Evolutionary conservation across 1,139 yeast genomes (phyloP).

Genomic region (Diutina scorzettiae): DNA sequence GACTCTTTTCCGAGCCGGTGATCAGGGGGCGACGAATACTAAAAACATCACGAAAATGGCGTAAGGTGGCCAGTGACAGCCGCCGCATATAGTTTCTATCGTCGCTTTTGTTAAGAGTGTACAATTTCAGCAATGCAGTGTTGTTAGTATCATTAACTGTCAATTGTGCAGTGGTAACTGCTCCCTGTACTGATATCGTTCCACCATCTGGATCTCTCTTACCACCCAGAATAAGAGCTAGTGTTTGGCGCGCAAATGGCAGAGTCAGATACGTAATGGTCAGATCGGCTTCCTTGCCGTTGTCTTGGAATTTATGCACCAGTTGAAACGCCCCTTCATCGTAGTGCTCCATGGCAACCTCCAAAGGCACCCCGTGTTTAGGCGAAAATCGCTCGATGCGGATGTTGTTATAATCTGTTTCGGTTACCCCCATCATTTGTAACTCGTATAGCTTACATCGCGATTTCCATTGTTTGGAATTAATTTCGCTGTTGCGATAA

Average conservation of each 20-base stretch:
- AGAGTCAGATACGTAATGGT: background rate
- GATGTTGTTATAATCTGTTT: conserved; percentile 63
- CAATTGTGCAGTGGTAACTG: background rate
- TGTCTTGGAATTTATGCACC: background rate
- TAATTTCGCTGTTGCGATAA: conserved; percentile 27
- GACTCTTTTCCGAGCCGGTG: no score
- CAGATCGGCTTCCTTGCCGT: no score
- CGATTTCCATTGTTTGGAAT: conserved; percentile 69
- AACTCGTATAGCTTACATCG: conserved; percentile 86
- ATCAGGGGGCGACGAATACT: no score
- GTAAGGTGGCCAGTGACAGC: background rate
- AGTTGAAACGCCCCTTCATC: conserved; percentile 41
- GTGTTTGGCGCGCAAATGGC: background rate
- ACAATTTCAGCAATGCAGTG: conserved; percentile 30
- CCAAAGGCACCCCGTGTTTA: conserved; percentile 19
- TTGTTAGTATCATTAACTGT: conserved; percentile 17
- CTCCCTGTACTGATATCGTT: background rate
- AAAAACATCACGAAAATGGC: background rate
- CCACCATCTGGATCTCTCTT: background rate
- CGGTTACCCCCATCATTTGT: conserved; percentile 98
- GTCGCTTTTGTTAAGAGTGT: conserved; percentile 25
- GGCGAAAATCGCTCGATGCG: conserved; percentile 42
- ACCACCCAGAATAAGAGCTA: background rate
- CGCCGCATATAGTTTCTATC: conserved; percentile 14
- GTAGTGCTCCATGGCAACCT: conserved; percentile 45